Evolutionary conservation across 306 rosid species (phyloP).

Genomic region (Vigna unguiculata): DNA sequence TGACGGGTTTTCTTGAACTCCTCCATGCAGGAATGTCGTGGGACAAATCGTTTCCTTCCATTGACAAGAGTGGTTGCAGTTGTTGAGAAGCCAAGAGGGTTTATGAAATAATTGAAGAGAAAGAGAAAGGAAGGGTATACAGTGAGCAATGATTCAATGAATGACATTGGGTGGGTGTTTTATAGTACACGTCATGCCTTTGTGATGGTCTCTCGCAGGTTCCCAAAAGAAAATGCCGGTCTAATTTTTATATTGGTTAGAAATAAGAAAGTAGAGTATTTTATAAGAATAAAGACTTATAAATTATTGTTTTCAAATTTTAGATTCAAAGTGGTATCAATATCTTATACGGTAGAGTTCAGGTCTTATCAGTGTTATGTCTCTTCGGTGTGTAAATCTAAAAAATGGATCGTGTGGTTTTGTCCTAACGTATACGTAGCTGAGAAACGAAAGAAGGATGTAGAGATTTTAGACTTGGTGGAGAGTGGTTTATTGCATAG

Average conservation of each 20-base stretch:
- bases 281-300: no score
- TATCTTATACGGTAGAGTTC: no score
- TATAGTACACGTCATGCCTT: slow-evolving; percentile 58
- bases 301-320: no score
- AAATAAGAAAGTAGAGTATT: no score
- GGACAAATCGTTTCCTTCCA: slow-evolving; percentile 42
- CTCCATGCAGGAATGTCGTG: slow-evolving; percentile 1
- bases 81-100: slow-evolving; percentile 3
- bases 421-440: slow-evolving; percentile 44
- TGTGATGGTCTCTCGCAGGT: no score
- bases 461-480: not conserved
- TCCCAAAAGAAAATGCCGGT: no score
- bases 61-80: not conserved
- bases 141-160: slow-evolving; percentile 19
- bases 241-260: no score
- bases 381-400: no score
- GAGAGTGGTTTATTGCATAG: slow-evolving; percentile 31
- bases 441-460: not conserved
- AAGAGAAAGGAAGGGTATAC: not conserved
- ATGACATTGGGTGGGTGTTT: slow-evolving; percentile 52
- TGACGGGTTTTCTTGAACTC: slow-evolving; percentile 24
- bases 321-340: no score
- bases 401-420: slow-evolving; percentile 67
- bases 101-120: slow-evolving; percentile 17
- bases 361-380: no score